Conservation (phyloP, 371 early-diverging fungal genomes). For the Mortierella sp. region DNA sequence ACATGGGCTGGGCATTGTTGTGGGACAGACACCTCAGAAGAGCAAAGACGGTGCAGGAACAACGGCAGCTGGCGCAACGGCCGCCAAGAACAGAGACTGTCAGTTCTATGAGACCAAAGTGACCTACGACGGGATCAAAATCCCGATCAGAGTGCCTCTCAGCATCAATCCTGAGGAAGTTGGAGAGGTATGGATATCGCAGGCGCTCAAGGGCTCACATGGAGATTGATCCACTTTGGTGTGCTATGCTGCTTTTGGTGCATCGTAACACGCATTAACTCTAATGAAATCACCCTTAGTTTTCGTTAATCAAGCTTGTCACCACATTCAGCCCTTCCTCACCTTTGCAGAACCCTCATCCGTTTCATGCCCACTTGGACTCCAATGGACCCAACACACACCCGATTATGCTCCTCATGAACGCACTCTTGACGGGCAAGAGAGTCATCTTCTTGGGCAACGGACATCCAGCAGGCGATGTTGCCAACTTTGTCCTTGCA, state of each 20-base stretch:
- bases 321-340: conserved; percentile 72
- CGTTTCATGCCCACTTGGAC: conserved; percentile 91
- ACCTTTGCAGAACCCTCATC: conserved; percentile 65
- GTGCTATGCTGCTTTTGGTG: too few relatives aligned
- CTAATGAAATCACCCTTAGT: conserved; percentile 58
- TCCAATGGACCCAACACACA: conserved; percentile 83
- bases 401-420: conserved; percentile 87
- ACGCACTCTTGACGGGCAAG: conserved; percentile 91
- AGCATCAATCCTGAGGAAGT: conserved; percentile 90
- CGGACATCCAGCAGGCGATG: conserved; percentile 90
- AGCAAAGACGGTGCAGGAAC: conserved; percentile 6
- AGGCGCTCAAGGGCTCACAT: too few relatives aligned
- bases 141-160: conserved; percentile 89
- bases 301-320: conserved; percentile 82
- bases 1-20: conserved; percentile 47
- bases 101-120: conserved; percentile 89
- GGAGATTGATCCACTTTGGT: too few relatives aligned
- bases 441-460: conserved; percentile 95
- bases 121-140: conserved; percentile 80
- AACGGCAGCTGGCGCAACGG: conserved; percentile 11
- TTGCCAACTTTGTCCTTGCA: conserved; percentile 93
- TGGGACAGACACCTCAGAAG: conserved; percentile 40
- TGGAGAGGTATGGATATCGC: conserved; percentile 93
- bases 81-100: conserved; percentile 79
- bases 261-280: background rate